Evolutionary conservation across 306 rosid species (phyloP).

Genomic region (Cicer bijugum): DNA sequence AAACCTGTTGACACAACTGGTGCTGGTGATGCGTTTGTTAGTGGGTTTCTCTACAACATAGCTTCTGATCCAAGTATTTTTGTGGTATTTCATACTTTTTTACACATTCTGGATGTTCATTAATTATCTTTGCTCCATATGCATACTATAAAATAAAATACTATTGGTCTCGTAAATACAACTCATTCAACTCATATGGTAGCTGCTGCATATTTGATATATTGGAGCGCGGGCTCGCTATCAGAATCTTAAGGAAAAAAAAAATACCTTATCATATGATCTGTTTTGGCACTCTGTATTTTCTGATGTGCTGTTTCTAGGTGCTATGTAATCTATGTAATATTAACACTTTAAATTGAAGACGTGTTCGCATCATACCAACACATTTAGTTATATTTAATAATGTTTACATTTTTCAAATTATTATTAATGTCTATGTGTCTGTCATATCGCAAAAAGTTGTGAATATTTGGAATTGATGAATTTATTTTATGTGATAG

Average conservation of each 20-base stretch:
- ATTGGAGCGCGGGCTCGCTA: no score
- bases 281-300: neutral
- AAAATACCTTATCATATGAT: neutral
- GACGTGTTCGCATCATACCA: no score
- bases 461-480: neutral
- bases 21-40: conserved; percentile 94
- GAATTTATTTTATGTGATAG: conserved; percentile 47
- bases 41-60: conserved; percentile 71
- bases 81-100: conserved; percentile 56
- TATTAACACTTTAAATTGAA: no score
- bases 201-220: no score
- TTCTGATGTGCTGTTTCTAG: neutral
- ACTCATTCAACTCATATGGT: no score
- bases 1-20: conserved; percentile 90
- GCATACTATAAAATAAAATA: neutral
- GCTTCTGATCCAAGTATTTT: conserved; percentile 66
- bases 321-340: neutral
- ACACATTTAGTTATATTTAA: no score
- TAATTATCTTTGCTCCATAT: neutral
- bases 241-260: no score
- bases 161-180: no score
- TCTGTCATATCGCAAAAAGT: neutral
- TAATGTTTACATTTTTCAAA: no score
- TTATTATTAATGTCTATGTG: no score
- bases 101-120: conserved; percentile 30